phyloP scores from a whole-genome alignment of 331 rosid species.

The Malus hybrid region DNA sequence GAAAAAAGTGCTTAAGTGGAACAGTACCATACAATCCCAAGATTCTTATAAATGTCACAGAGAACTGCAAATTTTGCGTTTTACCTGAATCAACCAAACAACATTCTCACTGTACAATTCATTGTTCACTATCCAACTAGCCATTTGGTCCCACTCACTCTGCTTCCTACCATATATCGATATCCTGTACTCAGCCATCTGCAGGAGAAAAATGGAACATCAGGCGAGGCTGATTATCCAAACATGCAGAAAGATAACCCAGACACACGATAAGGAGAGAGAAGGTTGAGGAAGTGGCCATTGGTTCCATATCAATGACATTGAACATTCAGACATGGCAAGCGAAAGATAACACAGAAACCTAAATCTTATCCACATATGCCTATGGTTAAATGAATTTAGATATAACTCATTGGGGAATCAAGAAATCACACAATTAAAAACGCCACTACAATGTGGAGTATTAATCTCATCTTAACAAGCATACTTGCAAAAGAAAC shows the following conservation, averaged over 20 bases:
- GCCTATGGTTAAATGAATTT: background rate
- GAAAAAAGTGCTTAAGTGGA: background rate
- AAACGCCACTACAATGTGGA: background rate
- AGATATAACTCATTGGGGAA: background rate
- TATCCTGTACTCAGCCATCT: conserved; percentile 98
- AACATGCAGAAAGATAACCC: background rate
- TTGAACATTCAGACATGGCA: background rate
- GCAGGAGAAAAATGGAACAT: conserved; percentile 24
- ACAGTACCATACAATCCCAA: background rate
- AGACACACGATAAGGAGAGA: background rate
- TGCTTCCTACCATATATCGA: conserved; percentile 99
- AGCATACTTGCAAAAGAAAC: background rate
- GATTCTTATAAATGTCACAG: background rate
- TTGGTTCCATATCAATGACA: background rate
- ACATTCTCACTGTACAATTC: conserved; percentile 89
- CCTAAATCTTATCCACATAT: background rate
- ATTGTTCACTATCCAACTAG: conserved; percentile 98
- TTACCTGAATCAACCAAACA: conserved; percentile 99
- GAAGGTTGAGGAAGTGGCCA: background rate
- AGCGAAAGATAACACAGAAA: background rate
- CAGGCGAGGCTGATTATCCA: background rate
- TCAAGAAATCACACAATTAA: background rate
- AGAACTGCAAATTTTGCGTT: background rate
- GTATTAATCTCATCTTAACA: background rate
- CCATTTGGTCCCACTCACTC: conserved; percentile 99